Evolutionary conservation across 2,329 filamentous ascomycete species (phyloP).

Genomic region (Diaporthe ilicicola): DNA sequence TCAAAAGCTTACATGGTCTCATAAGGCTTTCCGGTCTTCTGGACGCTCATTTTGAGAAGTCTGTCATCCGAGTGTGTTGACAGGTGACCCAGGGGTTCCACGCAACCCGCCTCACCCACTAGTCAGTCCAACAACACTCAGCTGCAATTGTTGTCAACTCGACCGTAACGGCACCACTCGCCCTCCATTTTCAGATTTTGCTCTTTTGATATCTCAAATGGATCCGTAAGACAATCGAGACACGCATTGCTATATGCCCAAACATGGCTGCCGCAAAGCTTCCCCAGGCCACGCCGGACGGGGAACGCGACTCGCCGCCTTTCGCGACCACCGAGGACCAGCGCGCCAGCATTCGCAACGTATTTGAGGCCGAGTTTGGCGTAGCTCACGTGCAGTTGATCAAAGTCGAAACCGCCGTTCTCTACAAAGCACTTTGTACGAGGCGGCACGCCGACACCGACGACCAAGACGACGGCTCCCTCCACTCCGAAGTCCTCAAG

Average conservation of each 20-base stretch:
- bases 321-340: background rate
- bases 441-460: background rate
- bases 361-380: background rate
- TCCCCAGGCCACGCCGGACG: background rate
- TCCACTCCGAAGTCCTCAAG: slow-evolving; percentile 11
- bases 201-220: background rate
- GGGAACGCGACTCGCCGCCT: background rate
- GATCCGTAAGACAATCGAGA: background rate
- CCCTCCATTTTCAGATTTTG: background rate
- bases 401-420: background rate
- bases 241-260: background rate
- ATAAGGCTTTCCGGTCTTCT: background rate
- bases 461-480: background rate
- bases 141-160: background rate
- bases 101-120: background rate
- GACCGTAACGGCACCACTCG: background rate
- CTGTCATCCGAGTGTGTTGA: background rate
- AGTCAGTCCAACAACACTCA: background rate
- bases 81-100: background rate
- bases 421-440: background rate
- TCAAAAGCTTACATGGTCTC: too few species aligned
- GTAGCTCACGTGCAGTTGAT: background rate
- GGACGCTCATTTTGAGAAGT: background rate
- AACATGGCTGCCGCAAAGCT: background rate
- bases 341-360: background rate